Conservation (phyloP, 2,329 filamentous ascomycete genomes). For the Phoma sp. region DNA sequence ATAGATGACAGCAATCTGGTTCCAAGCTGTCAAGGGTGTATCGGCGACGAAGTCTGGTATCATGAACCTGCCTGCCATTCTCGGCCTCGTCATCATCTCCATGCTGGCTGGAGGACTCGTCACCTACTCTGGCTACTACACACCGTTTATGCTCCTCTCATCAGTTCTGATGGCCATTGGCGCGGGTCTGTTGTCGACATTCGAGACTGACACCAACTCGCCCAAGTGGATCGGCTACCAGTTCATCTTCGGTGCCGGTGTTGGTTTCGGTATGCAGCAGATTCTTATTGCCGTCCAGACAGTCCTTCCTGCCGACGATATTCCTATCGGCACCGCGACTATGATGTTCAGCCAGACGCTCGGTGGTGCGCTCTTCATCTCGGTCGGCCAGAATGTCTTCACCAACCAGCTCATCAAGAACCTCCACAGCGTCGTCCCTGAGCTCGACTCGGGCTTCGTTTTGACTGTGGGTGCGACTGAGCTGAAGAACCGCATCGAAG, state of each 20-base stretch:
- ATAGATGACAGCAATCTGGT: slow-evolving; percentile 52
- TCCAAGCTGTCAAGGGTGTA: slow-evolving; percentile 58
- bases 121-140: slow-evolving; percentile 57
- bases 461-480: slow-evolving; percentile 64
- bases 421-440: slow-evolving; percentile 47
- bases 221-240: slow-evolving; percentile 52
- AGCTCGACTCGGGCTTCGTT: slow-evolving; percentile 53
- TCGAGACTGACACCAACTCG: slow-evolving; percentile 48
- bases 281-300: slow-evolving; percentile 57
- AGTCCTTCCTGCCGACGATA: slow-evolving; percentile 51
- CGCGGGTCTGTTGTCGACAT: slow-evolving; percentile 55
- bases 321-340: slow-evolving; percentile 57
- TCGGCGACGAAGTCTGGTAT: slow-evolving; percentile 57
- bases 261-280: slow-evolving; percentile 59
- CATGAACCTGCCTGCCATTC: slow-evolving; percentile 57
- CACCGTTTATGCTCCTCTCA: slow-evolving; percentile 56
- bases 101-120: slow-evolving; percentile 51
- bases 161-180: slow-evolving; percentile 55
- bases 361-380: slow-evolving; percentile 58
- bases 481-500: slow-evolving; percentile 61
- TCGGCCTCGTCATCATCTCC: slow-evolving; percentile 55
- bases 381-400: slow-evolving; percentile 60
- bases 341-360: slow-evolving; percentile 59
- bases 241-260: slow-evolving; percentile 52
- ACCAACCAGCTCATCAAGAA: slow-evolving; percentile 57